Conservation (phyloP, 2,329 filamentous ascomycete genomes). For the Madurella fahalii region DNA sequence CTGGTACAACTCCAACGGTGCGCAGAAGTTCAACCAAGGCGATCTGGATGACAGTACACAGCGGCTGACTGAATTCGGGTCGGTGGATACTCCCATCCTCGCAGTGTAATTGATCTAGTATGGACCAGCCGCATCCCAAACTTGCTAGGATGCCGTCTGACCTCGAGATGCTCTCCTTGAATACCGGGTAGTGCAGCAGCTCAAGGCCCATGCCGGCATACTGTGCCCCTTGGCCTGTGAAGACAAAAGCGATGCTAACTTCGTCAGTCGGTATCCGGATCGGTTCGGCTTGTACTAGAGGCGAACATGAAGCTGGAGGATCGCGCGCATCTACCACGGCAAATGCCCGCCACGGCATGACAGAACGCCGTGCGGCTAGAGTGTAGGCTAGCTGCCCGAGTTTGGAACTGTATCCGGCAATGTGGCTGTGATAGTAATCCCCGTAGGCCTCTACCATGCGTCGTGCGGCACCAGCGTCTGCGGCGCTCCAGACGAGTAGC, state of each 20-base stretch:
- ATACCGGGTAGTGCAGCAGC: slow-evolving; percentile 4
- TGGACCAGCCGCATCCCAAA: neutral
- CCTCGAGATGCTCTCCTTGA: slow-evolving; percentile 6
- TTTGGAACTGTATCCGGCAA: neutral
- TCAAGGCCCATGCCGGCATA: slow-evolving; percentile 6
- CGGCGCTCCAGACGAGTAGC: too few species aligned
- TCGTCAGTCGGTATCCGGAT: neutral
- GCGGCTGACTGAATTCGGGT: slow-evolving; percentile 29
- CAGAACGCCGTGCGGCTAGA: neutral
- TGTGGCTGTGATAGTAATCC: too few species aligned
- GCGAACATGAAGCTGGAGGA: neutral
- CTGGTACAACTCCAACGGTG: slow-evolving; percentile 25
- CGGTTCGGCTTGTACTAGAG: neutral
- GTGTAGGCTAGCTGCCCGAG: neutral
- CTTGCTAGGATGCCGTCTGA: slow-evolving; percentile 7
- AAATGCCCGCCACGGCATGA: neutral
- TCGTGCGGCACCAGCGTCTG: neutral
- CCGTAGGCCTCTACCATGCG: neutral
- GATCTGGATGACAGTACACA: slow-evolving; percentile 33
- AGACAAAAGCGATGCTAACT: slow-evolving; percentile 1
- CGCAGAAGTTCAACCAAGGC: slow-evolving; percentile 32
- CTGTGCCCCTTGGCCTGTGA: slow-evolving; percentile 10
- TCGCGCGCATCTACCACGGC: neutral
- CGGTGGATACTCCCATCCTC: neutral
- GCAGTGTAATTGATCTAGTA: neutral